Evolutionary conservation across 345 rosid species (phyloP).

Genomic region (Erysimum cheiranthoides): DNA sequence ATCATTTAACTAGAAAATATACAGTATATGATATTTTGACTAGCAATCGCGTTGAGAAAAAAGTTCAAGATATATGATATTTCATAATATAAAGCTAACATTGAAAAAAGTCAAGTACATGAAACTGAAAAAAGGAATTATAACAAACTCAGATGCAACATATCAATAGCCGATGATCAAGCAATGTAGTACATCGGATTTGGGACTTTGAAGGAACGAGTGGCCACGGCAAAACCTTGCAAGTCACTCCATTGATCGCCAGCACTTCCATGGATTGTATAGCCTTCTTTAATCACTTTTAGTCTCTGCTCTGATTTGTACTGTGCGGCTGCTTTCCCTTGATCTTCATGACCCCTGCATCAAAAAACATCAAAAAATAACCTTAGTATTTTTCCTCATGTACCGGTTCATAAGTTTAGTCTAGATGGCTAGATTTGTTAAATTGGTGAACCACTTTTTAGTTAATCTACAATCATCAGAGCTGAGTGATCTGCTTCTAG

Average conservation of each 20-base stretch:
- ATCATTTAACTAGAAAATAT: no score
- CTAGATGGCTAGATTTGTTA: not conserved
- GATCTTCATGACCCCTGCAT: constrained; percentile 56
- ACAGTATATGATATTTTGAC: no score
- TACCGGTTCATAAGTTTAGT: constrained; percentile 4
- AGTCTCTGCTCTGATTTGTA: constrained; percentile 74
- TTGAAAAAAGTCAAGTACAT: not conserved
- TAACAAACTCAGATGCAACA: not conserved
- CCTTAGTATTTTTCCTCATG: not conserved
- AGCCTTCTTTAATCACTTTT: constrained; percentile 63
- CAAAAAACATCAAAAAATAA: not conserved
- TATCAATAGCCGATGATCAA: constrained; percentile 19
- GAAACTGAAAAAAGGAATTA: not conserved
- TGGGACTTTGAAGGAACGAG: constrained; percentile 75
- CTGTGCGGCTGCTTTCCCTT: constrained; percentile 55
- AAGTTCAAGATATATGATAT: not conserved
- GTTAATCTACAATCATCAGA: not conserved
- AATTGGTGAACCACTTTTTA: not conserved
- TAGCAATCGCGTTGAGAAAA: no score
- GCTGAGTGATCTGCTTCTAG: no score
- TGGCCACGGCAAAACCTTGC: constrained; percentile 63
- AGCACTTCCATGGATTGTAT: constrained; percentile 65
- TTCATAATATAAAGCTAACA: not conserved
- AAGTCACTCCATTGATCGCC: constrained; percentile 96
- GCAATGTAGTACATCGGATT: constrained; percentile 76